Conservation (phyloP, 805 yeast species). For the Wickerhamomyces chambardii region DNA sequence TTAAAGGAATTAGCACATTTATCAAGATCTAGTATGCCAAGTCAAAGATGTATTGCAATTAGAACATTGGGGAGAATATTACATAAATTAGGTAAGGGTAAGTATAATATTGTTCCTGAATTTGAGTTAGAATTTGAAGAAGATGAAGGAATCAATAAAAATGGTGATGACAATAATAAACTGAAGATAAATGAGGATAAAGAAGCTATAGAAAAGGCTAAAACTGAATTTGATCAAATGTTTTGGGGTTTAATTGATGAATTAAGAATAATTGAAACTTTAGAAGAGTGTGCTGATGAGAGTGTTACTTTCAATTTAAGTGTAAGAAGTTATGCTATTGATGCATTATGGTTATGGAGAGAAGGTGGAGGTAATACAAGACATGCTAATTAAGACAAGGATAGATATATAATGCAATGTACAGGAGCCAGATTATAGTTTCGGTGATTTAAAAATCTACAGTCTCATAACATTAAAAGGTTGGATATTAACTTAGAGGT, state of each 20-base stretch:
- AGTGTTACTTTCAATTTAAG: constrained; percentile 53
- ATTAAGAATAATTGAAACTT: constrained; percentile 51
- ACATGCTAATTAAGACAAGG: constrained; percentile 17
- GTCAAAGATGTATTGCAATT: constrained; percentile 83
- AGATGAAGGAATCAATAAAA: constrained; percentile 23
- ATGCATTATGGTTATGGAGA: constrained; percentile 88
- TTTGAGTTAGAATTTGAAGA: constrained; percentile 29
- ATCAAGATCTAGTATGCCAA: constrained; percentile 67
- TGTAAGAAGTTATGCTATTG: constrained; percentile 76
- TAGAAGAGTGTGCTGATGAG: constrained; percentile 65
- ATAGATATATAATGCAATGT: too few relatives aligned
- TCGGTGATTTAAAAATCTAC: too few relatives aligned
- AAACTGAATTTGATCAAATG: constrained; percentile 26
- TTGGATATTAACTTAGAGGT: too few relatives aligned
- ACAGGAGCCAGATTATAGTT: too few relatives aligned
- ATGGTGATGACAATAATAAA: too few relatives aligned
- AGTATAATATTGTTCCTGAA: constrained; percentile 44
- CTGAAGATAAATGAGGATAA: too few relatives aligned
- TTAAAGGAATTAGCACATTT: constrained; percentile 73
- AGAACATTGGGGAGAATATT: constrained; percentile 82
- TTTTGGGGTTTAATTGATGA: constrained; percentile 69
- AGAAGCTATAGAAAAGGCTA: constrained; percentile 21
- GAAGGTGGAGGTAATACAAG: constrained; percentile 32
- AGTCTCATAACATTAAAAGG: too few relatives aligned
- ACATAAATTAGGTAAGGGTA: constrained; percentile 64